Base-by-base conservation (phyloP, 2,329 filamentous ascomycete species). In the Aspergillus eucalypticola region DNA sequence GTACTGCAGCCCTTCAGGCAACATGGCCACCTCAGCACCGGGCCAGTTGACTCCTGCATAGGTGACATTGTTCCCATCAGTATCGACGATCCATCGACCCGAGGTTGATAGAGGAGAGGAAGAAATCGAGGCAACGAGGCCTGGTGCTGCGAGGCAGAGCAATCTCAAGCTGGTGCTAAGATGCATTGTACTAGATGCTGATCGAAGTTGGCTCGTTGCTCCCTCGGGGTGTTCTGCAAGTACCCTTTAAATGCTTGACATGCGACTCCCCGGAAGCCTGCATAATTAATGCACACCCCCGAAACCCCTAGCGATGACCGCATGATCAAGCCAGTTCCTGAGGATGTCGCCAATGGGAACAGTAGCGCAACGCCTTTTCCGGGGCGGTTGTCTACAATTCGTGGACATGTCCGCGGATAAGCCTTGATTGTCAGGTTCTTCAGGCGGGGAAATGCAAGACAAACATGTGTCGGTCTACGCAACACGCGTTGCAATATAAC, bases 51-150 rank as follows among this genome's bases (percentile, higher is more conserved):
- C 67, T 2, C 72, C 71, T 0, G 67, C 69, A 55, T 69, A 73
- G 11, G 71, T 74, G 11, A 74, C 57, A 35, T 57, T 54, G 5
- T 65, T 64, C 23, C 74, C 73, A 1, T 66, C 67, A 2, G 74
- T 73, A 66, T 81, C 75, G 5, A 74, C 61, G 17, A 81, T 73
- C 75, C 75, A 79, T 67, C 74, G 68, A 5, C 71, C 69, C 2
- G 71, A 73, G 2, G 73, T 74, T 15, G 60, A 60, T 11, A 74
- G 58, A 3, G 72, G 71, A 2, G 27, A 41, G 3, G 42, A 48
- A n/a, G 52, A 42, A 32, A 59, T 51, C 3, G 51, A 27, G 7
- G 13, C 25, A 4, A 19, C 23, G 15, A 50, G 46, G 3, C 13
- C 8, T 3, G 23, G 46, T 25, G 46, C 46, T n/a, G 25, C 6